These are phyloP conservation scores for Nicotiana sylvestris DNA, from an alignment of 257 asterid genomes.

Conservation along the genomic window DNA sequence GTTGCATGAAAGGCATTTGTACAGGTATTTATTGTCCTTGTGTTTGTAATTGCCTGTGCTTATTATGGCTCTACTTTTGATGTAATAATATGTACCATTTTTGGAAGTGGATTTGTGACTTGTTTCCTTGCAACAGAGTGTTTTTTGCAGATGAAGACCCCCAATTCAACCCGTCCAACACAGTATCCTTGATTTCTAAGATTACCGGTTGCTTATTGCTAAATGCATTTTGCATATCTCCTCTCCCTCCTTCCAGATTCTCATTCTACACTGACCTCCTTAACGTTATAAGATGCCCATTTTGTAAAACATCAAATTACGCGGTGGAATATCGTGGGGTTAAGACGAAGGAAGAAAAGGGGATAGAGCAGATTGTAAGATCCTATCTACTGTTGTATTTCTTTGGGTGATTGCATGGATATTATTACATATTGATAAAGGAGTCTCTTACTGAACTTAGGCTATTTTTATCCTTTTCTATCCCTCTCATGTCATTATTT, in stretches of 20 bases:
- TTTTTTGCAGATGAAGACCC: constrained; percentile 95
- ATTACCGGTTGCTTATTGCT: constrained; percentile 11
- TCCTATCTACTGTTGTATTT: not conserved
- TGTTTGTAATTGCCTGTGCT: constrained; percentile 12
- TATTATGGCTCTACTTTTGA: constrained; percentile 4
- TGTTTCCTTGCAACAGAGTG: constrained; percentile 55
- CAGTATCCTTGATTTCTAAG: constrained; percentile 71
- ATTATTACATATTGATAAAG: not conserved
- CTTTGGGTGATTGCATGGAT: not conserved
- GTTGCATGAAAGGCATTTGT: constrained; percentile 97
- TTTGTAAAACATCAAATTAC: constrained; percentile 83
- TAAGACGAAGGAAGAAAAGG: constrained; percentile 87
- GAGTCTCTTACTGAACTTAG: not conserved
- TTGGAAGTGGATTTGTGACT: not conserved
- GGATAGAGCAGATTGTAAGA: constrained; percentile 87
- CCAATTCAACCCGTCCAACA: constrained; percentile 86
- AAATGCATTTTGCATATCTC: not conserved
- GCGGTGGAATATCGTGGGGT: constrained; percentile 97
- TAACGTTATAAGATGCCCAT: constrained; percentile 74
- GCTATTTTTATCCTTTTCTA: constrained; percentile 5
- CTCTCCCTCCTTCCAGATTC: not conserved
- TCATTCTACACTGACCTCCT: constrained; percentile 27
- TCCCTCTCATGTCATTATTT: constrained; percentile 8
- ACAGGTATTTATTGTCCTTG: constrained; percentile 48
- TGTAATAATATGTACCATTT: not conserved